These are phyloP conservation scores for Sporormia fimetaria DNA, from an alignment of 495 filamentous ascomycete species.

Conservation along the genomic window DNA sequence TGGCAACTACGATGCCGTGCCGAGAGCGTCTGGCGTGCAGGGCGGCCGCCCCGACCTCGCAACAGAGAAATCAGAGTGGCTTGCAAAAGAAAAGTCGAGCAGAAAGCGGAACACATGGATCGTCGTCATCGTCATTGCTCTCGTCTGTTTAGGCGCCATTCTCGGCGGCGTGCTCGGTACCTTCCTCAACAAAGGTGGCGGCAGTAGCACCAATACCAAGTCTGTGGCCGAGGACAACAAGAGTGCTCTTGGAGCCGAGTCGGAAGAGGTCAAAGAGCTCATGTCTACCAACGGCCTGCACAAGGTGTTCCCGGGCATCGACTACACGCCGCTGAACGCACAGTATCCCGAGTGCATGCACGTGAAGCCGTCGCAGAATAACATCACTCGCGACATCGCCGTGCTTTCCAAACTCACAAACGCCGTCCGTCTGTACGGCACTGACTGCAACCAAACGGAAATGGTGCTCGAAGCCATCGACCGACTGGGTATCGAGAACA, in stretches of 20 bases:
- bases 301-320: conserved; percentile 93
- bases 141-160: conserved; percentile 47
- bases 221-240: conserved; percentile 33
- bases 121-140: conserved; percentile 45
- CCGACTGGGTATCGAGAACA: conserved; percentile 55
- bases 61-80: conserved; percentile 47
- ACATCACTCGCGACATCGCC: conserved; percentile 84
- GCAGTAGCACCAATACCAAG: neutral
- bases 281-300: conserved; percentile 72
- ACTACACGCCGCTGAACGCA: conserved; percentile 85
- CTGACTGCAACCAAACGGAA: conserved; percentile 95
- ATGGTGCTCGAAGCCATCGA: conserved; percentile 82
- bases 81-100: conserved; percentile 44
- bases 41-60: conserved; percentile 28
- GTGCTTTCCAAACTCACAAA: conserved; percentile 87
- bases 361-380: conserved; percentile 78
- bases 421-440: conserved; percentile 82
- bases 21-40: too few species aligned
- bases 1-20: conserved; percentile 46
- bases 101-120: conserved; percentile 64
- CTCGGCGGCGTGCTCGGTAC: conserved; percentile 68
- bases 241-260: conserved; percentile 62
- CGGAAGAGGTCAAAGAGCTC: conserved; percentile 65
- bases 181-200: conserved; percentile 34
- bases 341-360: conserved; percentile 79